Evolutionary conservation across 139 green algal species (phyloP).

Genomic region (Chlorella sorokiniana): DNA sequence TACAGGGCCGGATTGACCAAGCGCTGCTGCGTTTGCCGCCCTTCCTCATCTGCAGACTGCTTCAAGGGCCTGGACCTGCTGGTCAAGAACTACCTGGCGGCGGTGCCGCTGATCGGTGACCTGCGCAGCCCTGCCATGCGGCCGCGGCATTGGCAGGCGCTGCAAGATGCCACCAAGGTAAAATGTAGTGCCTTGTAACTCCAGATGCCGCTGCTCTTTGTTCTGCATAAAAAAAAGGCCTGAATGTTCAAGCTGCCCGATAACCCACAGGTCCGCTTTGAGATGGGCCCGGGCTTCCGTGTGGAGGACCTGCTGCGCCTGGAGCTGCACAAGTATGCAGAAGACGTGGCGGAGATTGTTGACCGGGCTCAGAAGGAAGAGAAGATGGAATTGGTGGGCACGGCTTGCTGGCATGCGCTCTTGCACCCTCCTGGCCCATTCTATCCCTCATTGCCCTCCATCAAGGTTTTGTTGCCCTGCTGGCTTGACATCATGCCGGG

Average conservation of each 20-base stretch:
- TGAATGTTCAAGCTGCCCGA: background rate
- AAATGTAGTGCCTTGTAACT: background rate
- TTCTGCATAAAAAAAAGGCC: background rate
- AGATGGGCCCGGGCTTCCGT: conserved; percentile 83
- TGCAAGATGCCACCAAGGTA: conserved; percentile 65
- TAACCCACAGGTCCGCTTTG: conserved; percentile 38
- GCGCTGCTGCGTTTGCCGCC: background rate
- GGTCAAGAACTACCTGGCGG: conserved; percentile 83
- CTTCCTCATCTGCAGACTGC: conserved; percentile 44
- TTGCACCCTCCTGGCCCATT: too few species aligned
- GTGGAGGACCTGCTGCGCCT: conserved; percentile 84
- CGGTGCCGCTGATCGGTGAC: conserved; percentile 84
- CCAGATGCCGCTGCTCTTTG: background rate
- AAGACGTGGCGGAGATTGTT: conserved; percentile 92
- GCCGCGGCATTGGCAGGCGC: conserved; percentile 82
- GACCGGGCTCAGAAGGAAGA: conserved; percentile 61
- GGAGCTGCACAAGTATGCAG: conserved; percentile 91
- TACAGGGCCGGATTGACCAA: background rate
- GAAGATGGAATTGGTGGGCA: conserved; percentile 14
- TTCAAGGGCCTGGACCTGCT: conserved; percentile 80
- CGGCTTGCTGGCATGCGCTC: background rate
- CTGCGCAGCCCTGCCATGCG: conserved; percentile 90
- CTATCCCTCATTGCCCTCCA: too few species aligned
- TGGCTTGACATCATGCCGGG: too few species aligned
- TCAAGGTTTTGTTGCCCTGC: too few species aligned